Evolutionary conservation across 495 filamentous ascomycete genomes (phyloP).

Genomic region (Daldinia bambusicola): DNA sequence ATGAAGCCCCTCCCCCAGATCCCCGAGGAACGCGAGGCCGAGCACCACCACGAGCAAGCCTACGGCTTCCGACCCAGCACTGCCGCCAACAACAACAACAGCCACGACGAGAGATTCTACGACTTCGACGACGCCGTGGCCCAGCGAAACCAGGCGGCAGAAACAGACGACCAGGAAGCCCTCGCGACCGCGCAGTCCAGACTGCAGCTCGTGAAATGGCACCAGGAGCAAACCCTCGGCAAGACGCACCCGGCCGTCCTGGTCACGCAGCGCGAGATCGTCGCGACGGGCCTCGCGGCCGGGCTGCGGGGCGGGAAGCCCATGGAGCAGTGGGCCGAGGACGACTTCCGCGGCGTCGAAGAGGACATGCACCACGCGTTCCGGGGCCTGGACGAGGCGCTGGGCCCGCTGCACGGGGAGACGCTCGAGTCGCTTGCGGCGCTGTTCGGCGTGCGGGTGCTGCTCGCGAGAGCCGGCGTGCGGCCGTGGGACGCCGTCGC

Average conservation of each 20-base stretch:
- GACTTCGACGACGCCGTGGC: slow-evolving; percentile 10
- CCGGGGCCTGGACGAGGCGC: slow-evolving; percentile 5
- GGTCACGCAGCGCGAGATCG: slow-evolving; percentile 15
- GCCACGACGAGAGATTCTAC: slow-evolving; percentile 3
- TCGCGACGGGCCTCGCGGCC: slow-evolving; percentile 6
- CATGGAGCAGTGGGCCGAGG: background rate
- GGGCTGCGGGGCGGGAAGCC: slow-evolving; percentile 18
- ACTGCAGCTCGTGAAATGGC: slow-evolving; percentile 13
- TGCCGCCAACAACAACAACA: background rate
- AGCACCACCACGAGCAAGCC: background rate
- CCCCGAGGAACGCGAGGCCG: background rate
- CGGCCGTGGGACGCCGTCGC: background rate
- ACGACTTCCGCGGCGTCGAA: slow-evolving; percentile 16
- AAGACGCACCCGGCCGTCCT: background rate
- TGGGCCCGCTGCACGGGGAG: slow-evolving; percentile 10
- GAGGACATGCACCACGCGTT: slow-evolving; percentile 3
- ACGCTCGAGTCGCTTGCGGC: slow-evolving; percentile 14
- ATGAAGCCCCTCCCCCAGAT: background rate
- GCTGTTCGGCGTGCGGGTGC: slow-evolving; percentile 12
- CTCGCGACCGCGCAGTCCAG: slow-evolving; percentile 7
- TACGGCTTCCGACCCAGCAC: background rate
- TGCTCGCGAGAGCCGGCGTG: background rate
- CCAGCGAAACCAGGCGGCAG: slow-evolving; percentile 19
- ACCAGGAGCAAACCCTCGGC: slow-evolving; percentile 11
- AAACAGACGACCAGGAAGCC: background rate